Percentiles rank a stretch among this genome's conserved stretches.
These are phyloP conservation scores for Rosellinia necatrix DNA, from an alignment of 2,329 filamentous ascomycete genomes.

Conservation along the genomic window DNA sequence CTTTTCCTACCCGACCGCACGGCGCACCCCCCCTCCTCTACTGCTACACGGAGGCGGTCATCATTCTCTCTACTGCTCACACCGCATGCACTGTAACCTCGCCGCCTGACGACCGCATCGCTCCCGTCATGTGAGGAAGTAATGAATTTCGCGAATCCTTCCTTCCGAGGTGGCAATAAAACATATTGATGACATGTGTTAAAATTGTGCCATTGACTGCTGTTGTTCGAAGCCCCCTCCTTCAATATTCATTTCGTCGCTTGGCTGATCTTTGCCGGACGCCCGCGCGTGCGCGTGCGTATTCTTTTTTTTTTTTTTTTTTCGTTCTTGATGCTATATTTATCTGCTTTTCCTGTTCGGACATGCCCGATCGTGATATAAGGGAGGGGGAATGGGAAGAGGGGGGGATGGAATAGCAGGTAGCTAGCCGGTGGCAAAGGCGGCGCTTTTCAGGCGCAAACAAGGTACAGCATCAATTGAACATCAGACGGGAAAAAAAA, in stretches of 20 bases:
- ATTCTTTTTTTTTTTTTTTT: neutral
- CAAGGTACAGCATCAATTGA: too few relatives aligned
- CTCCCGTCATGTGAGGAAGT: constrained; percentile 2
- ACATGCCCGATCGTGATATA: constrained; percentile 5
- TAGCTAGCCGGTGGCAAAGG: constrained; percentile 8
- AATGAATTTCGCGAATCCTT: neutral
- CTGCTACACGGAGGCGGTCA: too few relatives aligned
- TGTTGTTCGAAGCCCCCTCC: too few relatives aligned
- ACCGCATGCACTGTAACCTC: constrained; percentile 17
- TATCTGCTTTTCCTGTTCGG: constrained; percentile 10
- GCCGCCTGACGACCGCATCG: constrained; percentile 1
- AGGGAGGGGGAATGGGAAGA: too few relatives aligned
- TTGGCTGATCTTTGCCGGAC: neutral
- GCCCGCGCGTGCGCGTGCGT: too few relatives aligned
- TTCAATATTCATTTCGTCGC: too few relatives aligned
- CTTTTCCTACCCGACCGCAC: constrained; percentile 13
- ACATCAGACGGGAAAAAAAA: too few relatives aligned
- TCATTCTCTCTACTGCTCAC: too few relatives aligned
- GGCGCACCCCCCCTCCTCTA: constrained; percentile 22
- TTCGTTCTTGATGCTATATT: constrained; percentile 17
- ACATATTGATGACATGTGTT: constrained; percentile 9
- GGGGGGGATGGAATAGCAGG: too few relatives aligned
- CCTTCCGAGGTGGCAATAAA: constrained; percentile 9
- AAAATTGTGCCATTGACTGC: too few relatives aligned
- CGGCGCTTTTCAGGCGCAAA: neutral